A percentile compares a stretch with the other conserved stretches of the same genome.
phyloP scores from a whole-genome alignment of 2,329 filamentous ascomycete species.

The Epichloe hybrida region DNA sequence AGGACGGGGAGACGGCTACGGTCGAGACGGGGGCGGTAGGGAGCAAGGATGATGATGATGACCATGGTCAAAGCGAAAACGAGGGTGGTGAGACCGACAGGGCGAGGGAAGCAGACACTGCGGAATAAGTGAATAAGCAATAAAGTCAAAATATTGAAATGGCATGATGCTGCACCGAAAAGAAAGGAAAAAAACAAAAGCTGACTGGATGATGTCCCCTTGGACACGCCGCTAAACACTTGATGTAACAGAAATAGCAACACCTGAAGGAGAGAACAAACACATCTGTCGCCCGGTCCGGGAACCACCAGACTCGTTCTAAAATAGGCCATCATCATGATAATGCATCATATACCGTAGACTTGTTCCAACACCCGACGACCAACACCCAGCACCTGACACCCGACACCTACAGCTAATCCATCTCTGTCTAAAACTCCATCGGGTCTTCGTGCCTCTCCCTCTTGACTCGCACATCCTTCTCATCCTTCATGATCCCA shows the following conservation, averaged over 20 bases:
- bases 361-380: neutral
- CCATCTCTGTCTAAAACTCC: slow-evolving; percentile 31
- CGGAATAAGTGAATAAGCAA: neutral
- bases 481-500: slow-evolving; percentile 63
- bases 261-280: too few relatives aligned
- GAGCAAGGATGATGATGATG: slow-evolving; percentile 15
- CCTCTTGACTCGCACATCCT: slow-evolving; percentile 39
- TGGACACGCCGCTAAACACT: too few relatives aligned
- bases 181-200: too few relatives aligned
- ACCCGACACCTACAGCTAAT: neutral
- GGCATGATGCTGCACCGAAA: neutral
- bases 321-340: neutral
- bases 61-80: slow-evolving; percentile 1
- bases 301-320: too few relatives aligned
- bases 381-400: neutral
- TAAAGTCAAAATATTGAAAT: neutral
- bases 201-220: too few relatives aligned
- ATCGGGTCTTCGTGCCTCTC: slow-evolving; percentile 39
- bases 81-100: slow-evolving; percentile 1
- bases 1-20: slow-evolving; percentile 9
- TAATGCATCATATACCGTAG: neutral
- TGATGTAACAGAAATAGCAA: too few relatives aligned
- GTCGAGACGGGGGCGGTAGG: slow-evolving; percentile 13
- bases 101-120: neutral
- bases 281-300: too few relatives aligned